Conservation (phyloP, 345 rosid species). For the Moricandia moricandioides region DNA sequence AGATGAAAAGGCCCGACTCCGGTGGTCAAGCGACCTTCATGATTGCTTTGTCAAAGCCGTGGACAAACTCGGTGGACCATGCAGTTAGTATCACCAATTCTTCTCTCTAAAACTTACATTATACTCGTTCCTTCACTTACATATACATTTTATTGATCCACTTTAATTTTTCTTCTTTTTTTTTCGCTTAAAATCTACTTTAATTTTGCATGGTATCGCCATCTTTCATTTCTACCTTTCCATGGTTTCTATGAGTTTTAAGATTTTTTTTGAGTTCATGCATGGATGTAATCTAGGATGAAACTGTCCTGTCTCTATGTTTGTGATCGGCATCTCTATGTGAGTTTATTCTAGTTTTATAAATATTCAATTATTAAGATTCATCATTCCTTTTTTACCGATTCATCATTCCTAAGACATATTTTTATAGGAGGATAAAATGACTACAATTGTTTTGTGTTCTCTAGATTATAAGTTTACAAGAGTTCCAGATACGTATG, state of each 20-base stretch:
- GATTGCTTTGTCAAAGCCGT: constrained; percentile 29
- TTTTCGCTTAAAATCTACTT: too few relatives aligned
- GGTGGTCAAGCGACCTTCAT: constrained; percentile 35
- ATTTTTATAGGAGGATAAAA: neutral
- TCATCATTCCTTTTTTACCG: neutral
- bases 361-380: neutral
- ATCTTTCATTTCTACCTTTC: neutral
- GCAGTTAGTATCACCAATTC: constrained; percentile 24
- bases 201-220: neutral
- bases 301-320: neutral
- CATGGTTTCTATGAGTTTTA: neutral
- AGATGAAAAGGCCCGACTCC: constrained; percentile 28
- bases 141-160: constrained; percentile 4
- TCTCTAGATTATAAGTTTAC: neutral
- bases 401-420: neutral
- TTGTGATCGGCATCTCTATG: neutral
- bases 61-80: constrained; percentile 27
- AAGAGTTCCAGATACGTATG: neutral
- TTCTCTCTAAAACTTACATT: neutral
- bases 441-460: neutral
- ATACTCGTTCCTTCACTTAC: neutral
- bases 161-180: neutral
- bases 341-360: neutral
- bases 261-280: neutral
- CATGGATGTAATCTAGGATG: constrained; percentile 13